These are phyloP conservation scores for Colletotrichum brevisporum DNA, from an alignment of 2,329 filamentous ascomycete genomes.

Conservation along the genomic window DNA sequence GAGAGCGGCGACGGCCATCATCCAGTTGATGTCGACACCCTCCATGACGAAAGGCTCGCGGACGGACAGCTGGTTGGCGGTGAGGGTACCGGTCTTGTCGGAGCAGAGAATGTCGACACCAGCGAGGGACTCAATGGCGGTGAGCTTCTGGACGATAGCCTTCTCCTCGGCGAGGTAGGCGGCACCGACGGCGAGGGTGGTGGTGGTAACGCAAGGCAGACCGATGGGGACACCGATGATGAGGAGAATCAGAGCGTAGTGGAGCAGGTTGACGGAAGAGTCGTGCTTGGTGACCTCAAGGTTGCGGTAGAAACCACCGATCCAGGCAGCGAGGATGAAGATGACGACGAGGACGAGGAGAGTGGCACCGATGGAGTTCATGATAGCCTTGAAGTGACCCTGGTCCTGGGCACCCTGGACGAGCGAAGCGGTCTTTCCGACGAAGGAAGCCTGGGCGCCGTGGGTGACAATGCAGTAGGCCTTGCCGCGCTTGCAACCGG, in stretches of 20 bases:
- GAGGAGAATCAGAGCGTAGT: constrained; percentile 78
- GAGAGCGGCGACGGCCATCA: constrained; percentile 85
- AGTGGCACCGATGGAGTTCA: constrained; percentile 84
- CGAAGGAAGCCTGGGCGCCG: constrained; percentile 80
- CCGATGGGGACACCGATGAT: constrained; percentile 86
- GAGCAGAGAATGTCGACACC: constrained; percentile 85
- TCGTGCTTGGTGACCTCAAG: constrained; percentile 70
- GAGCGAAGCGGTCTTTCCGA: constrained; percentile 81
- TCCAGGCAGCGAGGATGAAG: constrained; percentile 82
- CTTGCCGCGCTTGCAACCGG: constrained; percentile 85
- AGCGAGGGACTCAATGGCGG: constrained; percentile 82
- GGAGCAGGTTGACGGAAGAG: constrained; percentile 72
- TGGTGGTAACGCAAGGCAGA: constrained; percentile 85
- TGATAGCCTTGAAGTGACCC: constrained; percentile 87
- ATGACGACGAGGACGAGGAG: constrained; percentile 83
- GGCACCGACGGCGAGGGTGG: constrained; percentile 82
- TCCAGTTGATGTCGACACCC: constrained; percentile 85
- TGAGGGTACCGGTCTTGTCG: constrained; percentile 85
- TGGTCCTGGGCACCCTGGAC: constrained; percentile 82
- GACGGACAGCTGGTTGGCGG: constrained; percentile 81
- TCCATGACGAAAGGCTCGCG: constrained; percentile 83
- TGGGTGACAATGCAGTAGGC: constrained; percentile 78
- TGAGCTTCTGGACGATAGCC: constrained; percentile 85
- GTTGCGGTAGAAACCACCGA: constrained; percentile 83
- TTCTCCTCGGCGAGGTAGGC: constrained; percentile 84